Evolutionary conservation across 768 basidiomycete species (phyloP).

Genomic region (Lyophyllum semitale): DNA sequence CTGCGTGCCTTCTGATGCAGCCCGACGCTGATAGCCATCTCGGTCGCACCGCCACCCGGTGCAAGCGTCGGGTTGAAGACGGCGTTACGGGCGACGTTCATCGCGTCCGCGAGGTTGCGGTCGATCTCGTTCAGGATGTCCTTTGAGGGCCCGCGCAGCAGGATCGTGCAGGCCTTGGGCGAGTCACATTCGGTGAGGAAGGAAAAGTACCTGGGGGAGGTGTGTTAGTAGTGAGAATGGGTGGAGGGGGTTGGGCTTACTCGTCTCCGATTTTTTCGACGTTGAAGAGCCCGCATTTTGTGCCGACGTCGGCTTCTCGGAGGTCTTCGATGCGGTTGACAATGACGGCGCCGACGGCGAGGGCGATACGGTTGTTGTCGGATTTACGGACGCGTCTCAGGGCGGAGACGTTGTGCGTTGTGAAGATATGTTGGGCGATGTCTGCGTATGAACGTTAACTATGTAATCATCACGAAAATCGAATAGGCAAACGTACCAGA

Average conservation of each 20-base stretch:
- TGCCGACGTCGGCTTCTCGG: slow-evolving; percentile 89
- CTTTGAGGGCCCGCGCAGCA: slow-evolving; percentile 96
- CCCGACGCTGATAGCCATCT: slow-evolving; percentile 95
- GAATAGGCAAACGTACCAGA: slow-evolving; percentile 66
- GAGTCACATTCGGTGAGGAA: slow-evolving; percentile 90
- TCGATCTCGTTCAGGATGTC: slow-evolving; percentile 99
- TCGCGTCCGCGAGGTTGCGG: slow-evolving; percentile 95
- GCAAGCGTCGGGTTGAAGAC: slow-evolving; percentile 94
- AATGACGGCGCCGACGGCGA: slow-evolving; percentile 94
- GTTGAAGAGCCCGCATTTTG: slow-evolving; percentile 92
- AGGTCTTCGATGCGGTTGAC: slow-evolving; percentile 96
- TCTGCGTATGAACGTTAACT: slow-evolving; percentile 46
- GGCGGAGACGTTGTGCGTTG: slow-evolving; percentile 87
- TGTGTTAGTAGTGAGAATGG: neutral
- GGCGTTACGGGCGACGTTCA: slow-evolving; percentile 95
- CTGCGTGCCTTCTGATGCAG: slow-evolving; percentile 78
- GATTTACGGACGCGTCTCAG: slow-evolving; percentile 97
- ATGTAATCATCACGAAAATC: neutral
- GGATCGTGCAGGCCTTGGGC: slow-evolving; percentile 97
- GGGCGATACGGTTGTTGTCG: slow-evolving; percentile 97
- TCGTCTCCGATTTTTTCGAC: slow-evolving; percentile 98
- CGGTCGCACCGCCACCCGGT: slow-evolving; percentile 95
- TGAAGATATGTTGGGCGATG: slow-evolving; percentile 88
- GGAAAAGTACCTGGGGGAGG: slow-evolving; percentile 73
- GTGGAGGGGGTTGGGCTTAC: slow-evolving; percentile 34